Conservation (phyloP, 257 asterid genomes). For the Solanum chmielewskii region DNA sequence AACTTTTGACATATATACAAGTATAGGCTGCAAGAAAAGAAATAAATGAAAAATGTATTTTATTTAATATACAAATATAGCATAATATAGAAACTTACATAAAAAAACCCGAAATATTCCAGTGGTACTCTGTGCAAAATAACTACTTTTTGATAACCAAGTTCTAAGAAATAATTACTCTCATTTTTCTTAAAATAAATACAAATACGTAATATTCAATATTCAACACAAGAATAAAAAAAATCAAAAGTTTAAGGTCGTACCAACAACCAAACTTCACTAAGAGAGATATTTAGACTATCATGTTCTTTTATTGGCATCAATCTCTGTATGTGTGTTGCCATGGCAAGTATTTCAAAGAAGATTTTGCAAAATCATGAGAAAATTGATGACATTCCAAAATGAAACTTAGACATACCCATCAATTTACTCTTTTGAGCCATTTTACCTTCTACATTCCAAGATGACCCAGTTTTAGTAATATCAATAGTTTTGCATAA, state of each 20-base stretch:
- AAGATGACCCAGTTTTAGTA: background rate
- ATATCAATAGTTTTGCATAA: background rate
- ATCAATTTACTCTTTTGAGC: background rate
- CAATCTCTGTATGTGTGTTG: background rate
- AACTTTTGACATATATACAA: slow-evolving; percentile 94
- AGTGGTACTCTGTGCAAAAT: background rate
- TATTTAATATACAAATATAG: background rate
- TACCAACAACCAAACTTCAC: background rate
- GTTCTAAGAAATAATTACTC: background rate
- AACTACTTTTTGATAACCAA: background rate
- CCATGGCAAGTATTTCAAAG: background rate
- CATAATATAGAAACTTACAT: background rate
- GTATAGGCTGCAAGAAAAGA: slow-evolving; percentile 48
- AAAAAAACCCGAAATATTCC: background rate
- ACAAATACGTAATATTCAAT: background rate
- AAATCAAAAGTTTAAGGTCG: background rate
- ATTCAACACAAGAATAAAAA: background rate
- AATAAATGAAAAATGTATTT: slow-evolving; percentile 5
- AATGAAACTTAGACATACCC: background rate
- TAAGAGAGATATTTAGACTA: background rate
- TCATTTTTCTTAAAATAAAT: background rate
- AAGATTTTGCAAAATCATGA: background rate
- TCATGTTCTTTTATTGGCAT: background rate
- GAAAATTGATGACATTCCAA: background rate
- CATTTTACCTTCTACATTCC: background rate